Evolutionary conservation across 2,329 filamentous ascomycete species (phyloP), one percentile per base, ranked within the genome.

Genomic region (Cercospora sp.): DNA sequence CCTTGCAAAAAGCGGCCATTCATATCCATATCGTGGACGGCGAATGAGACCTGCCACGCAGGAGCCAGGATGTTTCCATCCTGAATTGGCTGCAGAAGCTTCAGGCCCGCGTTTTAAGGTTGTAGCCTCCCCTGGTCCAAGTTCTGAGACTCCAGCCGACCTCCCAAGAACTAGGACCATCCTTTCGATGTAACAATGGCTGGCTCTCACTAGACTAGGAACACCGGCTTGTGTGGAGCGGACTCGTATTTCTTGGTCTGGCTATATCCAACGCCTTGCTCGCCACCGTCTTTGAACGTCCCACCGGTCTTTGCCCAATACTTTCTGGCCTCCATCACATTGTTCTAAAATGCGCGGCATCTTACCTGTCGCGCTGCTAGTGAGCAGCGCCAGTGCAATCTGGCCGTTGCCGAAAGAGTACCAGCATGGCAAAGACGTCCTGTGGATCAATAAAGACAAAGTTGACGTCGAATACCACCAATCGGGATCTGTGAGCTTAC

Each of bases 361-460:
- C 37, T 45, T 66, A 65, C 51, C 63, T 24, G 58, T 70, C 37
- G 58, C 67, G 40, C 55, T 71, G 16, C 62, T 72, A 43, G 69
- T 65, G 45, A 26, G 70, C 69, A 67, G 76, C 28, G 77, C 72
- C 12, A 60, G 73, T 3, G 82, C 82, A 4, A 73, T 84, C 61
- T 84, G 82, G 82, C 82, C 82, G 0, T 72, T 81, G 16, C 82
- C 82, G 12, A 69, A 74, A 13, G 73, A 73, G 4, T 81, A 82
- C 63, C 74, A 75, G 12, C 75, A 78, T 40, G 82, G 82, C 43
- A 74, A 81, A 53, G 75, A 73, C 28, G 79, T 81, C 26, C 69
- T 83, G 3, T 84, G 79, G 76, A 79, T 84, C 57, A 70, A 74
- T 49, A 61, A 70, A 51, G 69, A 75, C 37, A 76, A 80, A 66